Evolutionary conservation across 306 rosid genomes (phyloP), one percentile per base, ranked within the genome.

Genomic region (Herpetospermum pedunculosum): DNA sequence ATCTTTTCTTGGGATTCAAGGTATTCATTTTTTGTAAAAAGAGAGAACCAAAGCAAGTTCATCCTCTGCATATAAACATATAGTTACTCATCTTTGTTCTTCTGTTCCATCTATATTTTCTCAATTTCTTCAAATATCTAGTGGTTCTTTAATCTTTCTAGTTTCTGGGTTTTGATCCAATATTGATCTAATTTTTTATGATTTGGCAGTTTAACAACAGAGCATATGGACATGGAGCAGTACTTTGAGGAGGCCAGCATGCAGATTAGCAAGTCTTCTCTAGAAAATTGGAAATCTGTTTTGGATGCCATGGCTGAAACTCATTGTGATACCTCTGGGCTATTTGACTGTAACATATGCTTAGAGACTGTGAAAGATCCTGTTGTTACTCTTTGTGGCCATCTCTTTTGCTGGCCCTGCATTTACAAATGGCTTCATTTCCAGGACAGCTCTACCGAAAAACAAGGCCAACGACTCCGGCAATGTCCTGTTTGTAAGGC

Each of bases 371-470:
- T 89, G 75, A 88, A 83, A 68, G 98, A 94, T 67, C 98, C 98
- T 0, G 98, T 94, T 49, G 92, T 91, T 55, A 93, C 98, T 6
- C 98, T 91, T 28, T 94, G 98, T 60, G 98, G 98, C 32, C 98
- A 91, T 77, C 94, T 94, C 77, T 94, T 80, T 73, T 94, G 98
- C 87, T 94, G 98, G 98, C 92, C 97, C 37, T 94, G 98, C 88
- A 79, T 94, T 16, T 94, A 89, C 84, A 86, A 85, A 69, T 94
- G 98, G 98, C 85, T 91, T 49, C 81, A 80, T 44, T 82, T 65
- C 67, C 81, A 75, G 63, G 65, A 23, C 25, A 11, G 28, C 44
- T 62, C 84, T 40, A 30, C 73, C 3, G 86, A 81, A 72, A 19
- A 52, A 55, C 72, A 72, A 71, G 84, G 81, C 10, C 77, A 55